Percentiles rank a stretch among this genome's conserved stretches.
phyloP scores from a whole-genome alignment of 805 yeast genomes.

The Candida xyloterini region DNA sequence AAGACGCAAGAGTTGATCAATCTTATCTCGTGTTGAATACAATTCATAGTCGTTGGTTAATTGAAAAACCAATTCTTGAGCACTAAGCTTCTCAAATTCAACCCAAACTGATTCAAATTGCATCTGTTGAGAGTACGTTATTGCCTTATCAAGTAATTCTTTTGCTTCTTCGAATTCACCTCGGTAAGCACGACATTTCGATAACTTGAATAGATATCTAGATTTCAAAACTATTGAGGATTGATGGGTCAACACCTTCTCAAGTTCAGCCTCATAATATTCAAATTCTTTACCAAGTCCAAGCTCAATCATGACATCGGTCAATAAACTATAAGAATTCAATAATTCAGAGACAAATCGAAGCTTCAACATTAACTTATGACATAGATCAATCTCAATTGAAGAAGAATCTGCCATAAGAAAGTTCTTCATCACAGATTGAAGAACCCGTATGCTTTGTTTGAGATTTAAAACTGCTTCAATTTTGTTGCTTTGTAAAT shows the following conservation, averaged over 20 bases:
- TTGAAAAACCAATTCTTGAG: constrained; percentile 12
- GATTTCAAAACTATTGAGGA: constrained; percentile 28
- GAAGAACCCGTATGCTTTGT: constrained; percentile 48
- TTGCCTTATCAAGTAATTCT: constrained; percentile 3
- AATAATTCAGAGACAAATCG: constrained; percentile 34
- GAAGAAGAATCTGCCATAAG: constrained; percentile 15
- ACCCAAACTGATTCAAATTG: constrained; percentile 10
- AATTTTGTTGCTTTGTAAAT: constrained; percentile 23
- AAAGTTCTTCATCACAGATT: constrained; percentile 49
- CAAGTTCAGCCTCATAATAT: constrained; percentile 51
- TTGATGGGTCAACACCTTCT: constrained; percentile 34
- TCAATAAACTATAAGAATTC: constrained; percentile 38
- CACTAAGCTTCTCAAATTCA: constrained; percentile 3
- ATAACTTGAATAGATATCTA: constrained; percentile 17
- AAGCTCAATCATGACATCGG: constrained; percentile 40
- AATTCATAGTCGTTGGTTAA: background rate
- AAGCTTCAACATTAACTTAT: constrained; percentile 31
- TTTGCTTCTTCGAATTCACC: constrained; percentile 7
- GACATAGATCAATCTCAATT: constrained; percentile 21
- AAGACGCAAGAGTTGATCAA: constrained; percentile 2
- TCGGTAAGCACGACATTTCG: constrained; percentile 24
- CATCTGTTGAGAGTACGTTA: background rate
- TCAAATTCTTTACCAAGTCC: constrained; percentile 61
- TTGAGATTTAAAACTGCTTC: constrained; percentile 41
- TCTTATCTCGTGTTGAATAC: background rate